phyloP scores from a whole-genome alignment of 805 yeast species.

The Dipodascopsis uninucleata region DNA sequence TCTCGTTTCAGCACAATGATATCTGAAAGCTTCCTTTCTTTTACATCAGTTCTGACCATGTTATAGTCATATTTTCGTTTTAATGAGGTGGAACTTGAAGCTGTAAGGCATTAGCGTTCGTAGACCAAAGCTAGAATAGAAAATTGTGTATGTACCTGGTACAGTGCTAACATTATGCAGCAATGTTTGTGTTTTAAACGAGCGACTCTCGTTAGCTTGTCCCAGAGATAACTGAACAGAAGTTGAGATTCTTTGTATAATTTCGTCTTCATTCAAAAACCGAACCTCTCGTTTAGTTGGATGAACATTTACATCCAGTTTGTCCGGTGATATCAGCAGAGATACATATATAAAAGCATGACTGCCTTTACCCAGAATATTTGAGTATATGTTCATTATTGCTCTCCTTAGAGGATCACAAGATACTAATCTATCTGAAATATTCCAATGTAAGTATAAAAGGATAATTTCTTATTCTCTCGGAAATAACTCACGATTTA shows the following conservation, averaged over 20 bases:
- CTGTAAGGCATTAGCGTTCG: too few species aligned
- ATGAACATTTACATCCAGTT: slow-evolving; percentile 89
- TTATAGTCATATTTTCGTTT: slow-evolving; percentile 21
- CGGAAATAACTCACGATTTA: slow-evolving; percentile 46
- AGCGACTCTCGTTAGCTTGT: slow-evolving; percentile 61
- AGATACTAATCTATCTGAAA: slow-evolving; percentile 58
- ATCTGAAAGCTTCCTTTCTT: slow-evolving; percentile 53
- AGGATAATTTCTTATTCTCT: neutral
- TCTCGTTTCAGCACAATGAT: slow-evolving; percentile 28
- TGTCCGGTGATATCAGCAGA: slow-evolving; percentile 59
- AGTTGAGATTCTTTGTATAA: slow-evolving; percentile 56
- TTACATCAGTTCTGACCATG: slow-evolving; percentile 28
- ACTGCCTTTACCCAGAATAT: slow-evolving; percentile 72
- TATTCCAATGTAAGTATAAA: neutral
- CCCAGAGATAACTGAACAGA: slow-evolving; percentile 50
- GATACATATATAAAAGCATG: slow-evolving; percentile 75
- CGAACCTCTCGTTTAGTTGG: slow-evolving; percentile 93
- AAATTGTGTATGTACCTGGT: neutral
- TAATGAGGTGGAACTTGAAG: neutral
- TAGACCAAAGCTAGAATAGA: too few species aligned
- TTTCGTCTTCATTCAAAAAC: slow-evolving; percentile 81
- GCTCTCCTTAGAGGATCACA: slow-evolving; percentile 80
- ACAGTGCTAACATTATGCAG: slow-evolving; percentile 34
- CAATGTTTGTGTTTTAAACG: slow-evolving; percentile 62
- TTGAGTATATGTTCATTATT: slow-evolving; percentile 54